Evolutionary conservation across 352 stramenopile genomes (phyloP), one percentile per base, ranked within the genome.

Genomic region (Sclerospora graminicola): DNA sequence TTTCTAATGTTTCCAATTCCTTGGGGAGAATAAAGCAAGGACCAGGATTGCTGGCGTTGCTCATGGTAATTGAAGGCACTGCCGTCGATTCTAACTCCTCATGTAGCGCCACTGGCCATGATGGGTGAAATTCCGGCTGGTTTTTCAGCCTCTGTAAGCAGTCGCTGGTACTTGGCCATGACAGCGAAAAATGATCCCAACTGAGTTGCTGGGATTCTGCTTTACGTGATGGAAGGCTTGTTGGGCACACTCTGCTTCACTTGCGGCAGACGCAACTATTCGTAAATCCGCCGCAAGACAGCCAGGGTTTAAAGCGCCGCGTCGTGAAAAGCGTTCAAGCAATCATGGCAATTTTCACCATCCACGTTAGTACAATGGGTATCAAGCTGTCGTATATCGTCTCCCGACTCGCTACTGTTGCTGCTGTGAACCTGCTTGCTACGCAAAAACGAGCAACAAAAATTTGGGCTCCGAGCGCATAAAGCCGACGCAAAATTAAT

Each of bases 1-100:
- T 64, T 60, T 90, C 75, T 13, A 92, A 59, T 24, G 78, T 78
- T 35, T 92, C 73, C 18, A 92, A 66, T 43, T 92, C 78, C 48
- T 85, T 84, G 7, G 78, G 78, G 10, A 74, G 72, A 53, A 89
- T 89, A 46, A 85, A 86, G 19, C 71, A 66, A 24, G 69, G 74
- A 1, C 66, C 69, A 23, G 73, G 63, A 23, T 61, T 62, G 7
- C 33, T 47, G 16, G 54, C 38, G 16, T 27, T 57, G 15, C 29
- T 57, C 18, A 48, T 30, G 13, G 23, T 61, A n/a, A 33, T 48
- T 52, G 18, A 64, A 67, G 10, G 54, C 38, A 20, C 33, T 57
- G 9, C 54, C 49, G 42, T 57, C 50, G 8, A 67, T 61, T 31
- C 48, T 48, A 48, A 54, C 50, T 47, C 35, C 58, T 8, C 49